phyloP scores from a whole-genome alignment of 768 basidiomycete species.

The Tylopilus sp. region DNA sequence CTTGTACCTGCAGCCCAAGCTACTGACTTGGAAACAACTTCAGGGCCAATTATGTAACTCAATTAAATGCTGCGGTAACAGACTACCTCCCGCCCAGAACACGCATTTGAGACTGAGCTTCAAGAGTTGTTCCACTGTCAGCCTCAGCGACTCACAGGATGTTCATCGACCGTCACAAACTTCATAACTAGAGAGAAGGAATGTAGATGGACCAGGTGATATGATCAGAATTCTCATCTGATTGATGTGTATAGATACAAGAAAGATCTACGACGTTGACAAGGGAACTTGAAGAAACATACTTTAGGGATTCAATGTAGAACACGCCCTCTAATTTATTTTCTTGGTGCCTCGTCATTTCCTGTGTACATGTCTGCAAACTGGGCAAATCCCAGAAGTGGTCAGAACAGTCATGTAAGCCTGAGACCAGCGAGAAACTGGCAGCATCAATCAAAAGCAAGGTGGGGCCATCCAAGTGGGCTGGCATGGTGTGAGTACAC shows the following conservation, averaged over 20 bases:
- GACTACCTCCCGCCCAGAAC: too few relatives aligned
- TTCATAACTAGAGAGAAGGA: not conserved
- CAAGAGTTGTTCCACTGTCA: not conserved
- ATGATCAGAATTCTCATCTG: slow-evolving; percentile 27
- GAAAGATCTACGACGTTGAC: slow-evolving; percentile 10
- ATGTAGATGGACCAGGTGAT: slow-evolving; percentile 3
- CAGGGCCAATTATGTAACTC: too few relatives aligned
- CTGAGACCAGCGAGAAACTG: slow-evolving; percentile 84
- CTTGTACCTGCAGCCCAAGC: too few relatives aligned
- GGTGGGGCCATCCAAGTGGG: slow-evolving; percentile 90
- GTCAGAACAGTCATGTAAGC: slow-evolving; percentile 89
- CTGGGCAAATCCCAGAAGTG: slow-evolving; percentile 93
- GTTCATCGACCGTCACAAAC: not conserved
- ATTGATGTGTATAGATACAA: slow-evolving; percentile 19
- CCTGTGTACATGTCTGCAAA: slow-evolving; percentile 79
- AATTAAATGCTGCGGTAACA: too few relatives aligned
- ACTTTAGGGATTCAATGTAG: slow-evolving; percentile 66
- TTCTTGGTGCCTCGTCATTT: slow-evolving; percentile 83
- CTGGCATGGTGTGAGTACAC: slow-evolving; percentile 87
- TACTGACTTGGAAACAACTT: too few relatives aligned
- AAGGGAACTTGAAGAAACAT: not conserved
- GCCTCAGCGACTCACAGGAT: not conserved
- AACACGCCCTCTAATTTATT: slow-evolving; percentile 91
- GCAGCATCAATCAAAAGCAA: slow-evolving; percentile 86
- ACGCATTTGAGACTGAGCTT: too few relatives aligned